These are phyloP conservation scores for Platanus orientalis DNA, from an alignment of 164 flowering plant species.

Conservation along the genomic window DNA sequence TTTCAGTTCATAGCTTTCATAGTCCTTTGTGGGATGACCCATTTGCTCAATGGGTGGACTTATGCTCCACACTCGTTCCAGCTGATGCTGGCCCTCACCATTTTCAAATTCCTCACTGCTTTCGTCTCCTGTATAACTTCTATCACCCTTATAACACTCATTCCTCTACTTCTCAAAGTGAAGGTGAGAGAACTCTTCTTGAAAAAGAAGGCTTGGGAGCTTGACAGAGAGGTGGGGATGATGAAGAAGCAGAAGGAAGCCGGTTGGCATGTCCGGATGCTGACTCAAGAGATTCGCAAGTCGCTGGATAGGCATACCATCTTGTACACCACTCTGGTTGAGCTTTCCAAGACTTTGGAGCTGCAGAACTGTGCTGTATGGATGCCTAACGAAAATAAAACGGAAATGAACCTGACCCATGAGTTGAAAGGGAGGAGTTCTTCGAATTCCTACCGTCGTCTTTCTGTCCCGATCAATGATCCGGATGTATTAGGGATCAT, in stretches of 20 bases:
- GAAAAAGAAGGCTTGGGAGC: slow-evolving; percentile 86
- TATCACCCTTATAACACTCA: slow-evolving; percentile 75
- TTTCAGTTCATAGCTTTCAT: slow-evolving; percentile 88
- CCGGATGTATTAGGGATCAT: slow-evolving; percentile 62
- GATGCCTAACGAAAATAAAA: slow-evolving; percentile 80
- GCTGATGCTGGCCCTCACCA: slow-evolving; percentile 72
- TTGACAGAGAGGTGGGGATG: slow-evolving; percentile 79
- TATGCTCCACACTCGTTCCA: slow-evolving; percentile 77
- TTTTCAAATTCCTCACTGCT: slow-evolving; percentile 89
- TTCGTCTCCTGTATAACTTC: slow-evolving; percentile 93
- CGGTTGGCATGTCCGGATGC: slow-evolving; percentile 89
- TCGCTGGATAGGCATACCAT: slow-evolving; percentile 89
- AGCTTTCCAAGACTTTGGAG: slow-evolving; percentile 77
- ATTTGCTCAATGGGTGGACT: slow-evolving; percentile 83
- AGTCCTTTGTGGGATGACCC: slow-evolving; percentile 93
- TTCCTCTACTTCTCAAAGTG: slow-evolving; percentile 82
- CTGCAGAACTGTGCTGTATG: slow-evolving; percentile 89
- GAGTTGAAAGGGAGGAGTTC: slow-evolving; percentile 49
- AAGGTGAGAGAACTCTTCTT: slow-evolving; percentile 88
- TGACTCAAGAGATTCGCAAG: slow-evolving; percentile 89
- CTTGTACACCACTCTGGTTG: slow-evolving; percentile 77
- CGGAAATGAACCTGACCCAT: slow-evolving; percentile 71
- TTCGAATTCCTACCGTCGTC: slow-evolving; percentile 10
- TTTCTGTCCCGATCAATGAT: slow-evolving; percentile 44
- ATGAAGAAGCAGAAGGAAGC: slow-evolving; percentile 80